Base-by-base conservation (phyloP, 176 grass and related monocot genomes). In the Aegilops longissima region DNA sequence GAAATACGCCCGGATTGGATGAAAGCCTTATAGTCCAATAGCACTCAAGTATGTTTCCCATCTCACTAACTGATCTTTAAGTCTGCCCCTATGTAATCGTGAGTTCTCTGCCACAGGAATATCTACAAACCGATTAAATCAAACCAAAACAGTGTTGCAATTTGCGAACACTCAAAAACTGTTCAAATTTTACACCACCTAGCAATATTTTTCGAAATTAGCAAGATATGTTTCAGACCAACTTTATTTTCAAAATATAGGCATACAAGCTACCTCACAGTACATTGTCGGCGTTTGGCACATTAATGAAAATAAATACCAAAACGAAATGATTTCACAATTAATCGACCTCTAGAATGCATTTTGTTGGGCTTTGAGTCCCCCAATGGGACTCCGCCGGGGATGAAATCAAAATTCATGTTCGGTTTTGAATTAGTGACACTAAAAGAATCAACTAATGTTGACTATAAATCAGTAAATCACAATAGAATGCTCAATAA, bases 231-330 rank as follows among this genome's bases (percentile, higher is more conserved):
- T 74, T 83, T 29, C 23, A 45, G 39, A 74, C 52, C 34, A 44
- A 73, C 34, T 62, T 18, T 84, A 44, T 20, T 12, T 63, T 45
- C 35, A 75, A 84, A 63, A 84, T 45, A 58, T 64, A 74, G 36
- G 17, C 35, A 73, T 83, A 76, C 24, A 51, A 30, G 51, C 51
- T 42, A 58, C n/a, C 80, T 59, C 52, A 78, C 3, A 13, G 52
- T 61, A 82, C 30, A 12, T 25, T 70, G 21, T 70, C 12, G 0
- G 42, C 72, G 52, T 21, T 36, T 70, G 49, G 49, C 23, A 51
- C 42, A 9, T 16, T 70, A 69, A 82, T 17, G 80, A 51, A 82
- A 70, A 82, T 81, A 81, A 81, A 44, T 76, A 76, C 73, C 70
- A 51, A 76, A 51, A 30, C 27, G 27, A 31, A 69, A 16, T 70